Conservation (phyloP, 176 grass and related monocot species). For the Eragrostis curvula region DNA sequence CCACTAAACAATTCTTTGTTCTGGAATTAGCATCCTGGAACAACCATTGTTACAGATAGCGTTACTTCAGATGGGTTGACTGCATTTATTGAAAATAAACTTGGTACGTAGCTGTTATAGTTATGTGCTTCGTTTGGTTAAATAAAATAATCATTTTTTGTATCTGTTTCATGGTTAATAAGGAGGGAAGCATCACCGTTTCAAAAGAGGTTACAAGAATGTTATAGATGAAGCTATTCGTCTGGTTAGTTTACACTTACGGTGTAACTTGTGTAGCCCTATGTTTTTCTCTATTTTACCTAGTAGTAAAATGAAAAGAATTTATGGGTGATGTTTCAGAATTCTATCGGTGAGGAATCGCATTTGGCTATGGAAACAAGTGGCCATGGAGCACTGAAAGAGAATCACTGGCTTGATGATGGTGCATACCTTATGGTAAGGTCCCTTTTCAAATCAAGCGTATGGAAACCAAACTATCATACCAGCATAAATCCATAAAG, state of each 20-base stretch:
- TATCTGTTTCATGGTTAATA: conserved; percentile 46
- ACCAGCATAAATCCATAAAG: neutral
- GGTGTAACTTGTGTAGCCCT: conserved; percentile 28
- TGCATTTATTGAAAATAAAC: conserved; percentile 91
- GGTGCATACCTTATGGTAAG: conserved; percentile 96
- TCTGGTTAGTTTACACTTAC: conserved; percentile 66
- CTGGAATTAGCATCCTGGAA: conserved; percentile 79
- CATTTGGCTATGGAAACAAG: conserved; percentile 99
- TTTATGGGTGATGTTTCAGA: conserved; percentile 55
- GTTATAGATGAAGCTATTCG: conserved; percentile 97
- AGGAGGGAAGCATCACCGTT: conserved; percentile 98
- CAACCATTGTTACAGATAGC: conserved; percentile 93
- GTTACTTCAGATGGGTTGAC: conserved; percentile 98
- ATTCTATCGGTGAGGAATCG: conserved; percentile 89
- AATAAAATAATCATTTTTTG: conserved; percentile 21
- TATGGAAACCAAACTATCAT: neutral
- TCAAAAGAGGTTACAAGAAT: conserved; percentile 98
- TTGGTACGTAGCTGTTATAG: conserved; percentile 64
- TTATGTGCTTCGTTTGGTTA: conserved; percentile 29
- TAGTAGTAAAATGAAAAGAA: conserved; percentile 11
- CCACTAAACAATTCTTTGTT: conserved; percentile 24
- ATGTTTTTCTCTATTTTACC: conserved; percentile 1
- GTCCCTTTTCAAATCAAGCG: conserved; percentile 1
- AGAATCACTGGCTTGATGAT: conserved; percentile 99
- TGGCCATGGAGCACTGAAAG: conserved; percentile 96